Conservation (phyloP, 202 grass and related monocot genomes). For the Carex arenaria region DNA sequence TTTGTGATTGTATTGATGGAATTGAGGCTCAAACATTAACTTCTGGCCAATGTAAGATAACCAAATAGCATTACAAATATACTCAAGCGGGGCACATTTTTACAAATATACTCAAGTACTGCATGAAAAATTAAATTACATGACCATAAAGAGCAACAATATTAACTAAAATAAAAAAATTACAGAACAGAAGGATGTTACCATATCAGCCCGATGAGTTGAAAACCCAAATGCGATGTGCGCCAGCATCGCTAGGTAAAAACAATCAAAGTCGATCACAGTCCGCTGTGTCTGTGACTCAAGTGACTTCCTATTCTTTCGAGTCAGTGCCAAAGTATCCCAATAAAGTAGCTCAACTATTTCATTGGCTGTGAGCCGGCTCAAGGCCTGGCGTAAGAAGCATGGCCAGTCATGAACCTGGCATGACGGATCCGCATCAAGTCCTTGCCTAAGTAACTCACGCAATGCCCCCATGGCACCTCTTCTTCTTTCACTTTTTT, state of each 20-base stretch:
- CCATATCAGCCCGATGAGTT: slow-evolving; percentile 71
- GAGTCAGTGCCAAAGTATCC: slow-evolving; percentile 67
- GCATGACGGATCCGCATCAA: slow-evolving; percentile 82
- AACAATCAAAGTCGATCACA: slow-evolving; percentile 81
- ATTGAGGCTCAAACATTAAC: slow-evolving; percentile 1
- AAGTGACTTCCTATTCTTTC: slow-evolving; percentile 83
- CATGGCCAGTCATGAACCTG: slow-evolving; percentile 90
- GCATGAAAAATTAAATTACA: neutral
- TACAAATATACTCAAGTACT: too few species aligned
- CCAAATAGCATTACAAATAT: neutral
- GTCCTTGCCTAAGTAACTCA: slow-evolving; percentile 88
- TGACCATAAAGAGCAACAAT: neutral
- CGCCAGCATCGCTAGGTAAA: slow-evolving; percentile 68
- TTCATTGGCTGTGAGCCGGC: slow-evolving; percentile 68
- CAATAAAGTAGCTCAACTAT: slow-evolving; percentile 88
- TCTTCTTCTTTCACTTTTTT: slow-evolving; percentile 74
- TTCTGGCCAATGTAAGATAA: neutral
- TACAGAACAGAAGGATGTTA: slow-evolving; percentile 33
- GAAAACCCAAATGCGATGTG: slow-evolving; percentile 86
- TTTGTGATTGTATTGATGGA: neutral
- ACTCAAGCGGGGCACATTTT: neutral
- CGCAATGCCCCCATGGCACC: slow-evolving; percentile 83
- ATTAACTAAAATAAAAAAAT: neutral
- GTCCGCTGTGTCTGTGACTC: slow-evolving; percentile 79
- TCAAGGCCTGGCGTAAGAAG: slow-evolving; percentile 78